phyloP scores from a whole-genome alignment of 2,329 filamentous ascomycete genomes.

The Talaromyces pinophilus region DNA sequence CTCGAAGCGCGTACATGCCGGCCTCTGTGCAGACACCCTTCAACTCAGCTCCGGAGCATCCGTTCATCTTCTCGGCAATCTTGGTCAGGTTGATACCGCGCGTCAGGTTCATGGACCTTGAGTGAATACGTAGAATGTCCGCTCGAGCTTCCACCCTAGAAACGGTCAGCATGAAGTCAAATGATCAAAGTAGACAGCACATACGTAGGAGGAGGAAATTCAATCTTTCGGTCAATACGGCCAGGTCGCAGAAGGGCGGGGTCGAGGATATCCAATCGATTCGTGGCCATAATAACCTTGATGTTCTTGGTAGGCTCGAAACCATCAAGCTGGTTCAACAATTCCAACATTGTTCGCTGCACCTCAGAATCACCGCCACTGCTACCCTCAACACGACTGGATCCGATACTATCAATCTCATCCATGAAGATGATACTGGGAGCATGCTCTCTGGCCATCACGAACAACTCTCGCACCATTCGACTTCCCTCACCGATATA shows the following conservation, averaged over 20 bases:
- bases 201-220: slow-evolving; percentile 89
- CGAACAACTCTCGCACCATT: slow-evolving; percentile 98
- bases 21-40: slow-evolving; percentile 99
- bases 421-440: slow-evolving; percentile 99
- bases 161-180: slow-evolving; percentile 26
- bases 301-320: slow-evolving; percentile 99
- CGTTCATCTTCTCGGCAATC: slow-evolving; percentile 99
- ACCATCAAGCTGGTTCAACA: slow-evolving; percentile 96
- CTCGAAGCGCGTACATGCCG: slow-evolving; percentile 95
- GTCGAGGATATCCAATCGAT: slow-evolving; percentile 95
- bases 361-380: slow-evolving; percentile 97
- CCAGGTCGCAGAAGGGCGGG: slow-evolving; percentile 93
- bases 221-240: slow-evolving; percentile 97
- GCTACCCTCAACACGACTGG: slow-evolving; percentile 91
- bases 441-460: slow-evolving; percentile 97
- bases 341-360: slow-evolving; percentile 96
- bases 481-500: slow-evolving; percentile 98
- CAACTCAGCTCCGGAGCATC: slow-evolving; percentile 93
- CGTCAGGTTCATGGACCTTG: slow-evolving; percentile 96
- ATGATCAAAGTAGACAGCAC: slow-evolving; percentile 26
- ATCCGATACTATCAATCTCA: slow-evolving; percentile 98
- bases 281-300: slow-evolving; percentile 99
- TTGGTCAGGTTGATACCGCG: slow-evolving; percentile 96
- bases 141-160: slow-evolving; percentile 81
- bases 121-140: slow-evolving; percentile 97